A percentile compares a stretch with the other conserved stretches of the same genome.
phyloP scores from a whole-genome alignment of 1,139 yeast species.

The Taiozyma onychis region DNA sequence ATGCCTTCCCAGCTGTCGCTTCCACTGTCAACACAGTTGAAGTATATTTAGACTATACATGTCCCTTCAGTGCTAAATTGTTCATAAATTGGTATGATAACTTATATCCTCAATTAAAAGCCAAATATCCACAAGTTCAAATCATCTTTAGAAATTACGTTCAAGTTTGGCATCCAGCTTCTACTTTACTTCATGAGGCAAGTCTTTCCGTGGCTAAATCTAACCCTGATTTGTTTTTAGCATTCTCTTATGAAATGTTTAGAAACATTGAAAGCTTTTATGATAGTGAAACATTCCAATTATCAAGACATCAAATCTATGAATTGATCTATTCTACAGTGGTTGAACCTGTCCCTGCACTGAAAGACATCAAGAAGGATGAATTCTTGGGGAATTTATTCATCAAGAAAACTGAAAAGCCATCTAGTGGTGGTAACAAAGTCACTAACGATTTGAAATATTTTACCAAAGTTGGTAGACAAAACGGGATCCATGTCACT shows the following conservation, averaged over 20 bases:
- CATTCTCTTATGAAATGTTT: slow-evolving; percentile 51
- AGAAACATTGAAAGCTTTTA: slow-evolving; percentile 47
- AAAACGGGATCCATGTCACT: slow-evolving; percentile 75
- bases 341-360: slow-evolving; percentile 42
- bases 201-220: slow-evolving; percentile 61
- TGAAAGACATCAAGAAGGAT: slow-evolving; percentile 19
- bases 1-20: no score
- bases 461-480: slow-evolving; percentile 68
- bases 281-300: slow-evolving; percentile 53
- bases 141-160: slow-evolving; percentile 33
- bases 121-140: no score
- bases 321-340: slow-evolving; percentile 27
- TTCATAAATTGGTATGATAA: no score
- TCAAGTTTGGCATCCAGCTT: slow-evolving; percentile 86
- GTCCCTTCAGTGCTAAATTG: no score
- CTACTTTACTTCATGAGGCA: slow-evolving; percentile 65
- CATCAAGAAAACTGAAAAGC: slow-evolving; percentile 21
- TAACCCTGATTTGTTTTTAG: slow-evolving; percentile 60
- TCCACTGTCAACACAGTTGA: no score
- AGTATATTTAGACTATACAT: no score
- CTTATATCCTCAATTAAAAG: no score
- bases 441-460: slow-evolving; percentile 63
- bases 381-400: slow-evolving; percentile 31
- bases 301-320: slow-evolving; percentile 54
- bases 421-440: slow-evolving; percentile 53